A percentile compares a stretch with the other conserved stretches of the same genome.
These are phyloP conservation scores for Murraya paniculata DNA, from an alignment of 345 rosid species.

Conservation along the genomic window DNA sequence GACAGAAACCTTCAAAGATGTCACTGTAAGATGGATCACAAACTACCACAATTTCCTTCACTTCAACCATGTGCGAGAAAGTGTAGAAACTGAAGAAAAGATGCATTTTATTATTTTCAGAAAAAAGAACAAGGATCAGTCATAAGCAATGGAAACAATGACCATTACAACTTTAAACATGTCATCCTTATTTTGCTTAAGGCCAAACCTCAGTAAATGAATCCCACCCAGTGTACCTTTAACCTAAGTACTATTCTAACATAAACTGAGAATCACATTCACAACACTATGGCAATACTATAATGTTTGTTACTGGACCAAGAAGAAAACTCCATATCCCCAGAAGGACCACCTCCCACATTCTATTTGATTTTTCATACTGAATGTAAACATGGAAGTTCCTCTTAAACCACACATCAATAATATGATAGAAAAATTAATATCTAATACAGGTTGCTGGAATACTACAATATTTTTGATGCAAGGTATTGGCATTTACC, in stretches of 20 bases:
- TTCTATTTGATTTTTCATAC: not conserved
- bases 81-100: constrained; percentile 63
- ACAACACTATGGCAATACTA: not conserved
- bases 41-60: constrained; percentile 91
- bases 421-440: too few relatives aligned
- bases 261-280: not conserved
- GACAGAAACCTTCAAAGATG: constrained; percentile 71
- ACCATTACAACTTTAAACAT: not conserved
- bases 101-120: constrained; percentile 8
- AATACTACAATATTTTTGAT: not conserved
- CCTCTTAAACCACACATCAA: not conserved
- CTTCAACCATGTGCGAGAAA: constrained; percentile 70
- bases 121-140: not conserved
- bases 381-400: not conserved
- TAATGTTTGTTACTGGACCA: not conserved
- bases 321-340: not conserved
- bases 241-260: not conserved
- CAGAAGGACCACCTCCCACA: not conserved
- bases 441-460: not conserved
- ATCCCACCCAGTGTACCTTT: not conserved
- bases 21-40: constrained; percentile 93
- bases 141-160: not conserved
- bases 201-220: not conserved
- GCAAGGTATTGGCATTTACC: constrained; percentile 43
- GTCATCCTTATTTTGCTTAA: not conserved